phyloP scores from a whole-genome alignment of 23 red algal genomes.

The Chondrus crispus region DNA sequence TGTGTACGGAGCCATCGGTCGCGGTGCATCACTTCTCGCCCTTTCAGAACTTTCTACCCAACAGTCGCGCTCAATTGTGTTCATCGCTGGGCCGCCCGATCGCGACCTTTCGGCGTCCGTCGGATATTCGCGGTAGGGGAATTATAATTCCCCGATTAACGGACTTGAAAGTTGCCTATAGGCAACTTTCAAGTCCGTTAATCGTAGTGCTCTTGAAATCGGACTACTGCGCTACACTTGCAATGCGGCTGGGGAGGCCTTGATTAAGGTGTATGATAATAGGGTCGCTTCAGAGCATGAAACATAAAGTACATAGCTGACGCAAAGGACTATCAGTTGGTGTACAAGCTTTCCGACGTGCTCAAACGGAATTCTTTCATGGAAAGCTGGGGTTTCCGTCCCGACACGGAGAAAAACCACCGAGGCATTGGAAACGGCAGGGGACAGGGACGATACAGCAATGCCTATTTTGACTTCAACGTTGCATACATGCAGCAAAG shows the following conservation, averaged over 20 bases:
- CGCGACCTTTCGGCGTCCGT: too few relatives aligned
- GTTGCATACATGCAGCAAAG: neutral
- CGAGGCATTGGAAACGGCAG: neutral
- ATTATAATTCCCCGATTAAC: too few relatives aligned
- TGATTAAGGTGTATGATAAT: neutral
- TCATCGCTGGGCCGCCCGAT: too few relatives aligned
- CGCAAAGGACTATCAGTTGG: neutral
- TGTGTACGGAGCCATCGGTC: too few relatives aligned
- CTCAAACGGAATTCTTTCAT: neutral
- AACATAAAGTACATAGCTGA: neutral
- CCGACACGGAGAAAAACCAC: neutral
- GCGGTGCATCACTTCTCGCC: too few relatives aligned
- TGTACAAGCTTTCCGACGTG: neutral
- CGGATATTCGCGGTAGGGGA: too few relatives aligned
- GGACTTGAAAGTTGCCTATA: too few relatives aligned
- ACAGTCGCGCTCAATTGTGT: too few relatives aligned
- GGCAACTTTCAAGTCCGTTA: too few relatives aligned
- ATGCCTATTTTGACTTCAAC: neutral
- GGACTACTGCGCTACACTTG: neutral
- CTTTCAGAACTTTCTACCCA: too few relatives aligned
- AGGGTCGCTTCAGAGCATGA: neutral
- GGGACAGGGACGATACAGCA: neutral
- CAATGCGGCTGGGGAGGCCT: neutral
- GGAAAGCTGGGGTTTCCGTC: neutral
- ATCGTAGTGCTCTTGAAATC: too few relatives aligned